phyloP scores from a whole-genome alignment of 225 moss, liverwort and hornwort species.

The Antitrichia curtipendula region DNA sequence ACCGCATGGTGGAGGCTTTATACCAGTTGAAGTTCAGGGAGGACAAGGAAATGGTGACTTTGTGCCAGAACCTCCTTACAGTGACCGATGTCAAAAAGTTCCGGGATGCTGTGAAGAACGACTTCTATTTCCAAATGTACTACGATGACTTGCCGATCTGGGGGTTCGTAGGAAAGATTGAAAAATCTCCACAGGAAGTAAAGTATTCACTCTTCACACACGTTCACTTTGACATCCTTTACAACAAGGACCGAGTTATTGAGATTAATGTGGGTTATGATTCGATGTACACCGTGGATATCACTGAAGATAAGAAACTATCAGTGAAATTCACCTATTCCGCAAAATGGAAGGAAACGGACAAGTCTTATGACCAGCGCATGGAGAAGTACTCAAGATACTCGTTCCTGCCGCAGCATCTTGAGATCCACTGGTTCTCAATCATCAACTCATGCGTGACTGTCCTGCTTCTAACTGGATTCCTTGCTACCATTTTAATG shows the following conservation, averaged over 20 bases:
- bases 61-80: slow-evolving; percentile 48
- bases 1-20: slow-evolving; percentile 78
- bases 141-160: slow-evolving; percentile 94
- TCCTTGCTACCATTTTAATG: slow-evolving; percentile 93
- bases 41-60: slow-evolving; percentile 40
- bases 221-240: slow-evolving; percentile 72
- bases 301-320: slow-evolving; percentile 59
- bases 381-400: slow-evolving; percentile 79
- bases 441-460: slow-evolving; percentile 97
- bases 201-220: slow-evolving; percentile 65
- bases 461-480: slow-evolving; percentile 82
- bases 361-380: slow-evolving; percentile 53
- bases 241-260: slow-evolving; percentile 77
- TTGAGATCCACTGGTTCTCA: slow-evolving; percentile 98
- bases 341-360: slow-evolving; percentile 52
- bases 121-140: slow-evolving; percentile 97
- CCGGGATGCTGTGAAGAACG: slow-evolving; percentile 80
- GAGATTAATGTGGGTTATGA: slow-evolving; percentile 76
- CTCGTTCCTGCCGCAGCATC: slow-evolving; percentile 75
- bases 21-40: slow-evolving; percentile 72
- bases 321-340: slow-evolving; percentile 75
- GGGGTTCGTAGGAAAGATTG: slow-evolving; percentile 78
- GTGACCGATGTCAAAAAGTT: slow-evolving; percentile 49
- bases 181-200: slow-evolving; percentile 14
- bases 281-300: slow-evolving; percentile 52